These are phyloP conservation scores for Globisporangium iwayamae DNA, from an alignment of 352 stramenopile genomes.

Conservation along the genomic window DNA sequence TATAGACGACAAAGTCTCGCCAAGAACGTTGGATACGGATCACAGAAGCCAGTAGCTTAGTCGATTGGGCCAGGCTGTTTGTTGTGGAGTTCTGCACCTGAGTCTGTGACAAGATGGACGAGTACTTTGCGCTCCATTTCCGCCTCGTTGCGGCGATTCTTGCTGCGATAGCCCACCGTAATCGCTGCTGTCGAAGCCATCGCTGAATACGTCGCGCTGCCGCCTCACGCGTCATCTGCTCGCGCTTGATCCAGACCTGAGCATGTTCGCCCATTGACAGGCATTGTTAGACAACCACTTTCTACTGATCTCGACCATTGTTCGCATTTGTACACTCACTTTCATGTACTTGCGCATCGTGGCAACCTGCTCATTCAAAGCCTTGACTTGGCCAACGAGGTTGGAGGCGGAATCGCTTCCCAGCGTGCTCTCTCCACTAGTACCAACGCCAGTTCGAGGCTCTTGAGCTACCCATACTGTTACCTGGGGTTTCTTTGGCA, in stretches of 20 bases:
- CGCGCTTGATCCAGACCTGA: conserved; percentile 64
- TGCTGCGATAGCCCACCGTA: conserved; percentile 10
- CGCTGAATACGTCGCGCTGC: conserved; percentile 47
- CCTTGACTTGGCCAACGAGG: conserved; percentile 19
- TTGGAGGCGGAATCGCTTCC: background rate
- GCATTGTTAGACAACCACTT: background rate
- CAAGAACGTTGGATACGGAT: conserved; percentile 25
- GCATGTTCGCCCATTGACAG: background rate
- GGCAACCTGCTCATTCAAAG: conserved; percentile 42
- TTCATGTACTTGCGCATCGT: conserved; percentile 77
- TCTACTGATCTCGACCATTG: background rate
- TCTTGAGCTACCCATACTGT: background rate
- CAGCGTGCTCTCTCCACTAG: background rate
- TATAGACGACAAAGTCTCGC: conserved; percentile 12
- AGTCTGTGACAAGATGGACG: conserved; percentile 4
- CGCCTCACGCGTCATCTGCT: conserved; percentile 50
- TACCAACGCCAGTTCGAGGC: background rate
- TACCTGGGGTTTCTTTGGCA: background rate
- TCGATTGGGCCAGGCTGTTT: conserved; percentile 6
- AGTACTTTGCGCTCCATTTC: conserved; percentile 19
- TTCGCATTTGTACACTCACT: conserved; percentile 16
- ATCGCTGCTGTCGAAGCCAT: conserved; percentile 21
- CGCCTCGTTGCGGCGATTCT: conserved; percentile 13
- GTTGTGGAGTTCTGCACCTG: background rate
- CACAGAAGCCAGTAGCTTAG: background rate